Evolutionary conservation across 257 asterid genomes (phyloP), one percentile per base, ranked within the genome.

Genomic region (Solanum commersonii): DNA sequence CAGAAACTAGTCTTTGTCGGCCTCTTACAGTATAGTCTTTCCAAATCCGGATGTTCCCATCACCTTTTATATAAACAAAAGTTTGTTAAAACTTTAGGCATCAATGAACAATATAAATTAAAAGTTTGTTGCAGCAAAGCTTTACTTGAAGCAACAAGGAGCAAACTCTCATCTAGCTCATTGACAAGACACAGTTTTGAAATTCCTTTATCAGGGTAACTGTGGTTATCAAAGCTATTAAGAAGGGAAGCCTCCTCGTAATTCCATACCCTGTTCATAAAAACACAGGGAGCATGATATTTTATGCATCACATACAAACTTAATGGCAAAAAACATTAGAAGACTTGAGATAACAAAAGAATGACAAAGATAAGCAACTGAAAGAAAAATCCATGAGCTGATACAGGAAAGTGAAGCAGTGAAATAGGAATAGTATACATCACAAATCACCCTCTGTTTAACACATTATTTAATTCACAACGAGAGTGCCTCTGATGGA

Each of bases 131-230:
- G 11, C 56, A 84, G 82, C 77, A 84, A 91, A 87, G 68, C 83
- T 84, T 91, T 96, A 96, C 99, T 95, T 94, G 99, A 97, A 86
- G 99, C 99, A 90, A 96, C 96, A 86, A 97, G 99, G 90, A 97
- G 99, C 95, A 97, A 87, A 90, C 96, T 93, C 88, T 96, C 99
- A 33, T 95, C 97, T 84, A 96, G 93, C 91, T 97, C 99, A 89
- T 97, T 96, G 86, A 97, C 91, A 87, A 97, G 98, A 89, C 98
- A 97, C 33, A 97, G 94, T 93, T 97, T 97, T 67, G 99, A 95
- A 89, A 96, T 92, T 88, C 99, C 99, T 92, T 93, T 94, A 78
- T 95, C 99, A 76, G 97, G 98, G 93, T 91, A 95, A 89, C 92
- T 94, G 91, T 97, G 98, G 93, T 97, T 97, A 87, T 92, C 94